Evolutionary conservation across 495 filamentous ascomycete genomes (phyloP), one percentile per base, ranked within the genome.

Genomic region (Talaromyces stipitatus): DNA sequence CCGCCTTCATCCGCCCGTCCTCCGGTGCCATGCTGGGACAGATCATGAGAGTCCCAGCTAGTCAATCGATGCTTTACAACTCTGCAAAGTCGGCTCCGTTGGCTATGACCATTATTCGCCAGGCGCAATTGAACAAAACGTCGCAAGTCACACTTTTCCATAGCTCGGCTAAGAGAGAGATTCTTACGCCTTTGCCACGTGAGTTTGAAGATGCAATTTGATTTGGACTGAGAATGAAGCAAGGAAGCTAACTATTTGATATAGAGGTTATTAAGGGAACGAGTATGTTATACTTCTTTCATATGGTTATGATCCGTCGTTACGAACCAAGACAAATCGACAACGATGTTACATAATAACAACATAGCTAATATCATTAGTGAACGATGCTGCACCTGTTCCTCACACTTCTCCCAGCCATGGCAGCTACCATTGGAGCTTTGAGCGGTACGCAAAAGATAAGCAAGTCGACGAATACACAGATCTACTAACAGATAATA

Each of bases 371-470:
- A 33, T 30, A 30, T 8, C 12, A 36, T 22, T 68, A 95, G 89
- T 88, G 62, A 98, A 98, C 75, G 94, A 97, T 69, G 79, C 94
- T 54, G 87, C 82, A 46, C 83, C 82, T 24, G 68, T 97, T n/a
- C 91, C 90, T 24, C 61, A 78, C 9, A 62, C 88, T 36, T 83
- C 80, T 54, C 84, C 91, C 14, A 76, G 81, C 20, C 86, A 97
- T 72, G 95, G 94, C 54, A 92, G 88, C 71, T 97, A 97, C 80
- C 94, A 98, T 80, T 98, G 94, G 94, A 85, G 87, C 60, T 95
- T 96, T 68, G 94, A 98, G 80, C 86, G 94, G 86, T 86, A 69
- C 47, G 71, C 64, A 24, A 27, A 38, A 10, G 26, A 30, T 18
- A 18, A 2, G 11, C 5, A 14, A 20, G 8, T n/a, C 9, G 36